phyloP scores from a whole-genome alignment of 2,329 filamentous ascomycete genomes.

The Aspergillus sp. region DNA sequence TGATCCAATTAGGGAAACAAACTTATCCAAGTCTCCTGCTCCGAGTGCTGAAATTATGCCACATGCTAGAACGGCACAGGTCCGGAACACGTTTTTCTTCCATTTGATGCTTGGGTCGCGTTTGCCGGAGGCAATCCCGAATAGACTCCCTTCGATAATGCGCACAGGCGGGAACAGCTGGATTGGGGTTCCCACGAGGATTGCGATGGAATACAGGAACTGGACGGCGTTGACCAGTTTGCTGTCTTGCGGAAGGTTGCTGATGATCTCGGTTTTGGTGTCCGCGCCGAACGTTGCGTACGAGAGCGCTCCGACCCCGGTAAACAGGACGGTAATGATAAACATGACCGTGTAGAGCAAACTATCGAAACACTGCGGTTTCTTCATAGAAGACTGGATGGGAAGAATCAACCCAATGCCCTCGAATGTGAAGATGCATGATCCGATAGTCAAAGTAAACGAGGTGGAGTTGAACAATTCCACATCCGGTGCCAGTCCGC shows the following conservation, averaged over 20 bases:
- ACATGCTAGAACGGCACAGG: slow-evolving; percentile 83
- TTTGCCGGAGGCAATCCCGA: slow-evolving; percentile 83
- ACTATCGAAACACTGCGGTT: slow-evolving; percentile 80
- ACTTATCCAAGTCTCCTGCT: slow-evolving; percentile 90
- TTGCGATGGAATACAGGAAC: slow-evolving; percentile 89
- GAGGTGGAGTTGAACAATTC: slow-evolving; percentile 81
- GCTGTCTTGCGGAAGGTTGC: slow-evolving; percentile 91
- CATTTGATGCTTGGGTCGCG: slow-evolving; percentile 97
- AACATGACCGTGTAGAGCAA: slow-evolving; percentile 89
- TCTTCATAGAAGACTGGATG: slow-evolving; percentile 92
- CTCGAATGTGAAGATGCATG: slow-evolving; percentile 96
- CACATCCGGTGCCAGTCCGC: slow-evolving; percentile 73
- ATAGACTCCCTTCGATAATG: slow-evolving; percentile 88
- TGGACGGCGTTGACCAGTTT: slow-evolving; percentile 92
- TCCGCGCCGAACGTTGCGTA: slow-evolving; percentile 92
- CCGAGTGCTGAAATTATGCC: slow-evolving; percentile 83
- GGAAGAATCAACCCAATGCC: slow-evolving; percentile 95
- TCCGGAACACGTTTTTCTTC: slow-evolving; percentile 96
- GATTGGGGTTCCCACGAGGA: slow-evolving; percentile 85
- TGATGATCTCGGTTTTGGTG: slow-evolving; percentile 90
- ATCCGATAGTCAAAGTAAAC: slow-evolving; percentile 96
- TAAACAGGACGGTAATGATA: slow-evolving; percentile 86
- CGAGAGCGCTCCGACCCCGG: slow-evolving; percentile 83
- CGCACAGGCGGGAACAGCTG: slow-evolving; percentile 96
- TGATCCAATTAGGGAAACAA: slow-evolving; percentile 88